Conservation (phyloP, 768 basidiomycete species). For the Tricholoma furcatifolium region DNA sequence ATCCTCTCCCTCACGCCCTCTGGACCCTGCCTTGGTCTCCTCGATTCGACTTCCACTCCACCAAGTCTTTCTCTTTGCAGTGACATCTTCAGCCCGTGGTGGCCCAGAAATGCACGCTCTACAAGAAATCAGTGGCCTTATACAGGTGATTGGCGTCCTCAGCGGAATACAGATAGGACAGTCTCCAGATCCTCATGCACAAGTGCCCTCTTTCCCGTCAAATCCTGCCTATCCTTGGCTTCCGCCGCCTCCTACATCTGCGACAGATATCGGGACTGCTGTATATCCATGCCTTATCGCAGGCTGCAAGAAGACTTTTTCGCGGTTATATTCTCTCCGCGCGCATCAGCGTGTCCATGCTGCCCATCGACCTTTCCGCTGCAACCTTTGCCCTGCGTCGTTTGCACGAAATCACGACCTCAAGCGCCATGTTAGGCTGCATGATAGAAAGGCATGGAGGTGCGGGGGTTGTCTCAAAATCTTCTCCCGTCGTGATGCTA, state of each 20-base stretch:
- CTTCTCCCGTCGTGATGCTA: conserved; percentile 77
- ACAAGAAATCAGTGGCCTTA: conserved; percentile 78
- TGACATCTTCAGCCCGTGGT: conserved; percentile 60
- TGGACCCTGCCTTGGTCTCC: conserved; percentile 60
- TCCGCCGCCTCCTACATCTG: conserved; percentile 22
- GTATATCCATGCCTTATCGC: conserved; percentile 77
- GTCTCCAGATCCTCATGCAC: conserved; percentile 32
- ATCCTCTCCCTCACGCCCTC: conserved; percentile 37
- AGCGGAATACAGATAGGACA: conserved; percentile 72
- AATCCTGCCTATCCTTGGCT: conserved; percentile 35
- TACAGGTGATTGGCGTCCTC: conserved; percentile 79
- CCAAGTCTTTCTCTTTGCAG: conserved; percentile 75
- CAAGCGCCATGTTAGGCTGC: conserved; percentile 72
- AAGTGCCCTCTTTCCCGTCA: conserved; percentile 30
- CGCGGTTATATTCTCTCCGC: conserved; percentile 66
- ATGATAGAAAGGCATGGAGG: conserved; percentile 72
- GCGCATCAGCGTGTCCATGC: conserved; percentile 71
- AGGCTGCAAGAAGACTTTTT: conserved; percentile 67
- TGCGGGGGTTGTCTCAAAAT: conserved; percentile 73
- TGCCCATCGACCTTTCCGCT: conserved; percentile 63
- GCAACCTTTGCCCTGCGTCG: conserved; percentile 64
- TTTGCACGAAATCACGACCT: conserved; percentile 80
- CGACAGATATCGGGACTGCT: conserved; percentile 63
- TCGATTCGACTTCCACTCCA: conserved; percentile 73
- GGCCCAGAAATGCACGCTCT: conserved; percentile 55